Evolutionary conservation across 768 basidiomycete species (phyloP).

Genomic region (Rhizopogon vesiculosus): DNA sequence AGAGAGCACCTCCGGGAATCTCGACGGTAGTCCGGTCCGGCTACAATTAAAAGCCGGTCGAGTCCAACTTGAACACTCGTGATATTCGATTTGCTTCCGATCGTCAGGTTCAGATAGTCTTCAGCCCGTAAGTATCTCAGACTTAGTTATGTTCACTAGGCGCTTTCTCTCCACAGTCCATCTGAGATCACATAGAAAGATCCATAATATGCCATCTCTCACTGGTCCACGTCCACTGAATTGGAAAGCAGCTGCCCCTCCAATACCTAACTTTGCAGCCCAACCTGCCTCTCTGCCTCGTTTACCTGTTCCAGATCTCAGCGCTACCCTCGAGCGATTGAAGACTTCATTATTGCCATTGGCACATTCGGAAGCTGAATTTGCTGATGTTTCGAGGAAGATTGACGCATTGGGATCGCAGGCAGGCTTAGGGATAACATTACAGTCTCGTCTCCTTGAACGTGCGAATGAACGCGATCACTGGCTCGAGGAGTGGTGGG

Average conservation of each 20-base stretch:
- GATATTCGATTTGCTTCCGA: too few species aligned
- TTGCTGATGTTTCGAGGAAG: slow-evolving; percentile 45
- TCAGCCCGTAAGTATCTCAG: too few species aligned
- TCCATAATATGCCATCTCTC: slow-evolving; percentile 3
- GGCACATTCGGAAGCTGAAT: slow-evolving; percentile 59
- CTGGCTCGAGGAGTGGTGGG: slow-evolving; percentile 97
- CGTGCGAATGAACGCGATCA: slow-evolving; percentile 54
- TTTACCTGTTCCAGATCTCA: slow-evolving; percentile 73
- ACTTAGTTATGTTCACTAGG: background rate
- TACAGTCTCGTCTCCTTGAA: slow-evolving; percentile 62
- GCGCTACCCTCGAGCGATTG: slow-evolving; percentile 61
- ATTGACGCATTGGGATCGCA: slow-evolving; percentile 60
- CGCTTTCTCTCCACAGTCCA: background rate
- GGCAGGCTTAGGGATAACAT: slow-evolving; percentile 39
- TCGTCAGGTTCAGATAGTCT: too few species aligned
- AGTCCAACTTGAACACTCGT: too few species aligned
- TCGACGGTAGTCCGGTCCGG: too few species aligned
- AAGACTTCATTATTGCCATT: slow-evolving; percentile 71
- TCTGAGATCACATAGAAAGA: background rate
- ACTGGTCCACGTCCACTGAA: slow-evolving; percentile 38
- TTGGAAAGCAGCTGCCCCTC: slow-evolving; percentile 74
- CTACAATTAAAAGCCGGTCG: too few species aligned
- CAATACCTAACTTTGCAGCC: slow-evolving; percentile 58
- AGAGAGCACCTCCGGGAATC: too few species aligned
- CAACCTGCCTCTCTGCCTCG: slow-evolving; percentile 55